Percentiles rank a stretch among this genome's conserved stretches.
phyloP scores from a whole-genome alignment of 768 basidiomycete species.

The Podaxis mareebaensis region DNA sequence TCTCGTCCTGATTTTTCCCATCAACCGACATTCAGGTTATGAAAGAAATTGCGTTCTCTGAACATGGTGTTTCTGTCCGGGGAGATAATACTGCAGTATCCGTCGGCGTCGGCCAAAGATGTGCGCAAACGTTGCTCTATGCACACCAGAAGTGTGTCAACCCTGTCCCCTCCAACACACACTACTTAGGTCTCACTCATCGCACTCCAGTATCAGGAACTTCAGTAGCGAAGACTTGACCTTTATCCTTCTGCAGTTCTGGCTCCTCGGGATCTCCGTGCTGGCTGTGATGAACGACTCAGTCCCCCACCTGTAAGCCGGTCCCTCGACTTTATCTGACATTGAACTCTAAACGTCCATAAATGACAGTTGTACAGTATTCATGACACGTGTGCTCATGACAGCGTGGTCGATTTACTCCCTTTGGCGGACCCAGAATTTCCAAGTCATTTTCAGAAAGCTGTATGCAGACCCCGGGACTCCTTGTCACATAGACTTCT shows the following conservation, averaged over 20 bases:
- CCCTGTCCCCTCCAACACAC: background rate
- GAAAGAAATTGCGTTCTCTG: background rate
- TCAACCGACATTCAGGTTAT: background rate
- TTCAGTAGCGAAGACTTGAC: slow-evolving; percentile 48
- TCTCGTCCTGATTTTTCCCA: background rate
- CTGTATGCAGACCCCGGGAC: slow-evolving; percentile 40
- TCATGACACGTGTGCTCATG: slow-evolving; percentile 45
- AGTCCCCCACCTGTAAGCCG: slow-evolving; percentile 52
- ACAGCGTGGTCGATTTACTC: slow-evolving; percentile 54
- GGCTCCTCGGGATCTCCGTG: slow-evolving; percentile 54
- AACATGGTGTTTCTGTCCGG: background rate
- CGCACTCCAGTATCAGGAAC: slow-evolving; percentile 37
- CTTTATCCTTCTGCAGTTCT: slow-evolving; percentile 50
- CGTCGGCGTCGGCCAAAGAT: slow-evolving; percentile 27
- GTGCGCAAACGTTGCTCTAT: slow-evolving; percentile 45
- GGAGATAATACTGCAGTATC: background rate
- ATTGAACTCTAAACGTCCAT: background rate
- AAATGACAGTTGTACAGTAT: slow-evolving; percentile 42
- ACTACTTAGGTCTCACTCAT: background rate
- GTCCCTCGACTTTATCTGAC: background rate
- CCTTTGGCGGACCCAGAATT: slow-evolving; percentile 43
- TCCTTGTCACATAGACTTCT: slow-evolving; percentile 51
- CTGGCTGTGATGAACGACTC: slow-evolving; percentile 51
- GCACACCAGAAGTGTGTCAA: slow-evolving; percentile 43
- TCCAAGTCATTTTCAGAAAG: slow-evolving; percentile 33